Evolutionary conservation across 805 yeast species (phyloP).

Genomic region (Yarrowia sp.): DNA sequence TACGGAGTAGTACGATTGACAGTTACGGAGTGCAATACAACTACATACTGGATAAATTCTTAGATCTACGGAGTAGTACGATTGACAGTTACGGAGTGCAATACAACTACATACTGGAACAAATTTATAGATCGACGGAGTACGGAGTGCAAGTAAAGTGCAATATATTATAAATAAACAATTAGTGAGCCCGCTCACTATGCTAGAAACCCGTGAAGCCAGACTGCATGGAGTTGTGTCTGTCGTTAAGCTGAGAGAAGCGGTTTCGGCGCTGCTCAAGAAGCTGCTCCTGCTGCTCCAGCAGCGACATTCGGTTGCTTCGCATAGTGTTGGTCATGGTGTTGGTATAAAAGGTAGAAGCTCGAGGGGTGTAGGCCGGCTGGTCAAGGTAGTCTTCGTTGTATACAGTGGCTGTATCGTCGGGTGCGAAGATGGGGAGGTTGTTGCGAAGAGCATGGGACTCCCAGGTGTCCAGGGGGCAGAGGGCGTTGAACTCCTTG

Average conservation of each 20-base stretch:
- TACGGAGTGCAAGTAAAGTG: background rate
- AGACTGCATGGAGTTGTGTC: constrained; percentile 21
- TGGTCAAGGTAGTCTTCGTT: constrained; percentile 22
- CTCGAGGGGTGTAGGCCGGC: constrained; percentile 9
- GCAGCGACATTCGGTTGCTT: constrained; percentile 1
- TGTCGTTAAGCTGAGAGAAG: background rate
- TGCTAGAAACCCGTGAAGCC: constrained; percentile 15
- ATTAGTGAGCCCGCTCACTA: constrained; percentile 23
- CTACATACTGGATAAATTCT: too few relatives aligned
- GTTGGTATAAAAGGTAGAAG: constrained; percentile 22
- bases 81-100: background rate
- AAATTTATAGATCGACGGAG: too few relatives aligned
- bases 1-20: too few relatives aligned
- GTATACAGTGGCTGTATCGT: constrained; percentile 16
- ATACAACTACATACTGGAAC: too few relatives aligned
- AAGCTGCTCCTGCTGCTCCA: constrained; percentile 23
- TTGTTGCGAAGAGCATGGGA: constrained; percentile 41
- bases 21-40: background rate
- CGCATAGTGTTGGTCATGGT: constrained; percentile 27
- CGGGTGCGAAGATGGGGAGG: constrained; percentile 33
- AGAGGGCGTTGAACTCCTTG: constrained; percentile 27
- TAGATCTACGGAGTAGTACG: too few relatives aligned
- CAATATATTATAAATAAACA: background rate
- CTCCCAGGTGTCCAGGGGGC: constrained; percentile 43
- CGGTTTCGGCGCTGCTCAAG: constrained; percentile 15